phyloP scores from a whole-genome alignment of 2,329 filamentous ascomycete genomes.

The Colletotrichum destructivum region DNA sequence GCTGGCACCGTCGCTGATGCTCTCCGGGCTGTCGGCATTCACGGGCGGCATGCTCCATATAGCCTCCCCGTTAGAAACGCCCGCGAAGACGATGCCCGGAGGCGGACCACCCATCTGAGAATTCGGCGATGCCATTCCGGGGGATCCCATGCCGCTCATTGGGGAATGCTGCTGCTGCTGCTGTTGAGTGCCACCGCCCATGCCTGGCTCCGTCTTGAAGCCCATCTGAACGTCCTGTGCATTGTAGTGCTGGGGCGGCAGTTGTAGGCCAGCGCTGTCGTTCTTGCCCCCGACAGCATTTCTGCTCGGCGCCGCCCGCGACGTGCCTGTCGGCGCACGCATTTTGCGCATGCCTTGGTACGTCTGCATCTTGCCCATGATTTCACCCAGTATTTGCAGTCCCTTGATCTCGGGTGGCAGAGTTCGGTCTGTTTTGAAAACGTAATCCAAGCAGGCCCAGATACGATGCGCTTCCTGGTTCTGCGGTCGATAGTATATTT shows the following conservation, averaged over 20 bases:
- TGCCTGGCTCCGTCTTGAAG: slow-evolving; percentile 40
- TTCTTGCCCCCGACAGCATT: slow-evolving; percentile 50
- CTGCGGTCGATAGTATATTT: slow-evolving; percentile 73
- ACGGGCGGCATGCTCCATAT: slow-evolving; percentile 61
- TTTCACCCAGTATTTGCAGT: slow-evolving; percentile 72
- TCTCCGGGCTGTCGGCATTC: slow-evolving; percentile 58
- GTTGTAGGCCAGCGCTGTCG: slow-evolving; percentile 44
- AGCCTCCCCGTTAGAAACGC: slow-evolving; percentile 63
- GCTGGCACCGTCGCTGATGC: slow-evolving; percentile 59
- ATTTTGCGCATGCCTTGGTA: slow-evolving; percentile 73
- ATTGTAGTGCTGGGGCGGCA: slow-evolving; percentile 36
- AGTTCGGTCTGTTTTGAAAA: slow-evolving; percentile 73
- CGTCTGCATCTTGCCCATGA: slow-evolving; percentile 72
- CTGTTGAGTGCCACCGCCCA: slow-evolving; percentile 23
- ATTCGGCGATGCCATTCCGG: slow-evolving; percentile 37
- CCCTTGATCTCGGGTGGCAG: slow-evolving; percentile 71
- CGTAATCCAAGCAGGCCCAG: slow-evolving; percentile 80
- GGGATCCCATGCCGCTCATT: slow-evolving; percentile 23
- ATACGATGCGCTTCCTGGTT: slow-evolving; percentile 75
- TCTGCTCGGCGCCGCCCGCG: slow-evolving; percentile 54
- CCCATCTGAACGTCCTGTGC: slow-evolving; percentile 33
- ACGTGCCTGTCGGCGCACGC: slow-evolving; percentile 64
- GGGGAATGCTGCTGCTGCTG: slow-evolving; percentile 21
- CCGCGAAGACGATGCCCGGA: slow-evolving; percentile 59
- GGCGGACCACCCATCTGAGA: slow-evolving; percentile 39